These are phyloP conservation scores for Phialophora tarda DNA, from an alignment of 2,329 filamentous ascomycete species.

Conservation along the genomic window DNA sequence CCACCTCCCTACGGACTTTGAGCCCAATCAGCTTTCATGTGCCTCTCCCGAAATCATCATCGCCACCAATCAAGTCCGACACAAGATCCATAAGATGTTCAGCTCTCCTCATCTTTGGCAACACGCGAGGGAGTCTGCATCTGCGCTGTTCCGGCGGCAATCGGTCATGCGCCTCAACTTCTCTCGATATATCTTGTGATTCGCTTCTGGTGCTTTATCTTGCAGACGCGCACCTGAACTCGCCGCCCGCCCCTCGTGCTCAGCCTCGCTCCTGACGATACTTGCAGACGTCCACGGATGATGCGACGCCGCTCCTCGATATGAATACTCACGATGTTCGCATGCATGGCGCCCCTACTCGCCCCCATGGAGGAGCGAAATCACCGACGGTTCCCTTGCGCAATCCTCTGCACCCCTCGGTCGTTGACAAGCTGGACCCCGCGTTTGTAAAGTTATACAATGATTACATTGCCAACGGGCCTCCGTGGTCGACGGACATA, in stretches of 20 bases:
- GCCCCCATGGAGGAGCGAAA: slow-evolving; percentile 12
- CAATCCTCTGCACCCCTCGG: slow-evolving; percentile 36
- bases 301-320: slow-evolving; percentile 18
- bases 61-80: slow-evolving; percentile 18
- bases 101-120: slow-evolving; percentile 13
- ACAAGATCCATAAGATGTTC: slow-evolving; percentile 9
- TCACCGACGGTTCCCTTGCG: slow-evolving; percentile 21
- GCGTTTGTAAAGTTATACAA: slow-evolving; percentile 40
- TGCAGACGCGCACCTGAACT: slow-evolving; percentile 1
- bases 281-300: slow-evolving; percentile 5
- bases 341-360: slow-evolving; percentile 27
- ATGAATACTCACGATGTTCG: slow-evolving; percentile 30
- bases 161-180: slow-evolving; percentile 13
- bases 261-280: background rate
- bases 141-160: slow-evolving; percentile 3
- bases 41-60: slow-evolving; percentile 20
- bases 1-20: slow-evolving; percentile 26
- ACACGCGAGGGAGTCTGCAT: slow-evolving; percentile 15
- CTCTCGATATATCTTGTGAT: slow-evolving; percentile 11
- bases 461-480: slow-evolving; percentile 36
- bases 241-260: slow-evolving; percentile 2
- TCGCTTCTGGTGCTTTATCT: slow-evolving; percentile 8
- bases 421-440: slow-evolving; percentile 38
- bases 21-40: slow-evolving; percentile 25
- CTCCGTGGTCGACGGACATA: slow-evolving; percentile 34